These are phyloP conservation scores for Botrytis porri DNA, from an alignment of 2,329 filamentous ascomycete species.

Conservation along the genomic window DNA sequence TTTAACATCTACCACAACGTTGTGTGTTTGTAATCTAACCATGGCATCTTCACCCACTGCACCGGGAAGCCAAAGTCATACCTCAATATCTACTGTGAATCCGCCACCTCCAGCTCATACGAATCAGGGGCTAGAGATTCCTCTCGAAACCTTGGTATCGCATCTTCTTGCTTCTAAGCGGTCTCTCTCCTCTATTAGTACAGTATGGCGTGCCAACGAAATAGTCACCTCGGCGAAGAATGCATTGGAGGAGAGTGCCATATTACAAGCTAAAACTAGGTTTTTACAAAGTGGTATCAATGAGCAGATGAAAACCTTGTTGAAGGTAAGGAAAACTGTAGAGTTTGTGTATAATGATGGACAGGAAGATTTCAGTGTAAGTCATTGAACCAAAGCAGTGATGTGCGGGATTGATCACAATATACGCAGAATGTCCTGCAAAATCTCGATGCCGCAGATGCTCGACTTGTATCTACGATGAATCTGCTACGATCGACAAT, in stretches of 20 bases:
- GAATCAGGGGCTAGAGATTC: constrained; percentile 32
- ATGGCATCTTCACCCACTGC: constrained; percentile 18
- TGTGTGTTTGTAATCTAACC: neutral
- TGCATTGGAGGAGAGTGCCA: constrained; percentile 74
- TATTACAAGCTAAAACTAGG: constrained; percentile 66
- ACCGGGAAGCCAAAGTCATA: constrained; percentile 28
- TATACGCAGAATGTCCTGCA: constrained; percentile 51
- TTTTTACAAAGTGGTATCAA: constrained; percentile 63
- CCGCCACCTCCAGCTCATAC: constrained; percentile 29
- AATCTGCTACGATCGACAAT: constrained; percentile 59
- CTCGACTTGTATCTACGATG: constrained; percentile 64
- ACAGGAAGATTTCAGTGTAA: constrained; percentile 53
- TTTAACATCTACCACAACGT: neutral
- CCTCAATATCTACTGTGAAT: constrained; percentile 29
- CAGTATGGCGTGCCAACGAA: constrained; percentile 83
- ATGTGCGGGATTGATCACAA: constrained; percentile 19
- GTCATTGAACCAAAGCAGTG: neutral
- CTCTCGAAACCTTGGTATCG: constrained; percentile 75
- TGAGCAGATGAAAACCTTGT: constrained; percentile 53
- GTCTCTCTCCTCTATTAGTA: constrained; percentile 77
- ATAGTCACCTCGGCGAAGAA: constrained; percentile 73
- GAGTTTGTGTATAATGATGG: constrained; percentile 56
- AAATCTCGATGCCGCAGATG: constrained; percentile 64
- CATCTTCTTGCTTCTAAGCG: constrained; percentile 85
- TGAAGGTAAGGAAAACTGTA: constrained; percentile 50